Evolutionary conservation across 345 rosid genomes (phyloP).

Genomic region (Punica granatum): DNA sequence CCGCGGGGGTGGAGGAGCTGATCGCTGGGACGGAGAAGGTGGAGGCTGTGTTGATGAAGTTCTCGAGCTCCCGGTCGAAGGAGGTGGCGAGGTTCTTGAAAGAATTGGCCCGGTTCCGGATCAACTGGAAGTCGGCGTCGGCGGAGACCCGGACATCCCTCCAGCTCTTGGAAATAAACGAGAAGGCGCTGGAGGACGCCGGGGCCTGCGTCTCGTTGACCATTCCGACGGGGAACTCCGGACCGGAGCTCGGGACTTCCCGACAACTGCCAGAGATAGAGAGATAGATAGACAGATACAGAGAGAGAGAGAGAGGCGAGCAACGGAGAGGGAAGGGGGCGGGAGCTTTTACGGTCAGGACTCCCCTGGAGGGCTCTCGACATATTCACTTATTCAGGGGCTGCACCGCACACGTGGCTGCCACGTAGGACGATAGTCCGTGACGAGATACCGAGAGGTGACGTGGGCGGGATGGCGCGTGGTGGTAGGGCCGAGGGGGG

Average conservation of each 20-base stretch:
- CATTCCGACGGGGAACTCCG: slow-evolving; percentile 23
- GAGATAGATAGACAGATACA: no score
- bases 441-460: neutral
- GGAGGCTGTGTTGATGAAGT: slow-evolving; percentile 62
- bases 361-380: neutral
- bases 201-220: slow-evolving; percentile 27
- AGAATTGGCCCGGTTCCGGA: slow-evolving; percentile 77
- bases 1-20: slow-evolving; percentile 32
- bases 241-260: slow-evolving; percentile 4
- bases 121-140: slow-evolving; percentile 82
- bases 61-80: slow-evolving; percentile 83
- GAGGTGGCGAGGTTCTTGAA: slow-evolving; percentile 79
- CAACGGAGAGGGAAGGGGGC: neutral
- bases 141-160: slow-evolving; percentile 88
- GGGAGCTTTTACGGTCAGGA: slow-evolving; percentile 31
- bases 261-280: neutral
- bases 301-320: neutral
- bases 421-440: slow-evolving; percentile 32
- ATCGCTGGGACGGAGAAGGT: slow-evolving; percentile 46
- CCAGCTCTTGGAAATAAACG: slow-evolving; percentile 82
- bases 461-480: slow-evolving; percentile 19
- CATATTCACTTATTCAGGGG: neutral
- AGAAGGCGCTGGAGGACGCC: slow-evolving; percentile 51
- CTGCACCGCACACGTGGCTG: slow-evolving; percentile 22
- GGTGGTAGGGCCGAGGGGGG: slow-evolving; percentile 4